Conservation (phyloP, 192 early-diverging fungal species). For the Backusella circina region DNA sequence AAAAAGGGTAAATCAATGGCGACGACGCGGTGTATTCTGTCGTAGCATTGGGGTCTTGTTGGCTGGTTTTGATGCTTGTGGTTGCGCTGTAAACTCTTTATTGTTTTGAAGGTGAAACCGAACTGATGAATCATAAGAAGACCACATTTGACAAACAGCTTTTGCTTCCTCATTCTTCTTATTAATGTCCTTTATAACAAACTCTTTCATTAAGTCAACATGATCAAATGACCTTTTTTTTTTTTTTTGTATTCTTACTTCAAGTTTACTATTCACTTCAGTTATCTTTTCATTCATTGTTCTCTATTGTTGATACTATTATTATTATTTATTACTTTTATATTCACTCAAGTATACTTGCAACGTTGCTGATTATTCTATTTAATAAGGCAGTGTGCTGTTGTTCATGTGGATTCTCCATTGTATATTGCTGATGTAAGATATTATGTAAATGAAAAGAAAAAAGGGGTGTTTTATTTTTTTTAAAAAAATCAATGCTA, state of each 20-base stretch:
- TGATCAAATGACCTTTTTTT: neutral
- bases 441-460: too few species aligned
- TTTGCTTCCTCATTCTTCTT: slow-evolving; percentile 32
- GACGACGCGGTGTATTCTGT: neutral
- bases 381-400: slow-evolving; percentile 36
- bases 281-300: slow-evolving; percentile 35
- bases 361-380: slow-evolving; percentile 37
- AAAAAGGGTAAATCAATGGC: neutral
- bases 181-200: slow-evolving; percentile 30
- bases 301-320: slow-evolving; percentile 17
- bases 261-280: slow-evolving; percentile 34
- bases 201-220: neutral
- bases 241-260: slow-evolving; percentile 10
- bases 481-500: too few species aligned
- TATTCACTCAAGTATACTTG: slow-evolving; percentile 11
- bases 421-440: too few species aligned
- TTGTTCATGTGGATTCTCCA: slow-evolving; percentile 44
- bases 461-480: too few species aligned
- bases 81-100: neutral
- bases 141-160: slow-evolving; percentile 35
- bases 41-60: neutral
- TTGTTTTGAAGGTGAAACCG: slow-evolving; percentile 36
- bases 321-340: neutral
- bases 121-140: slow-evolving; percentile 34
- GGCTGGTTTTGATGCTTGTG: neutral